Evolutionary conservation across 2,329 filamentous ascomycete species (phyloP).

Genomic region (Fusarium musae): DNA sequence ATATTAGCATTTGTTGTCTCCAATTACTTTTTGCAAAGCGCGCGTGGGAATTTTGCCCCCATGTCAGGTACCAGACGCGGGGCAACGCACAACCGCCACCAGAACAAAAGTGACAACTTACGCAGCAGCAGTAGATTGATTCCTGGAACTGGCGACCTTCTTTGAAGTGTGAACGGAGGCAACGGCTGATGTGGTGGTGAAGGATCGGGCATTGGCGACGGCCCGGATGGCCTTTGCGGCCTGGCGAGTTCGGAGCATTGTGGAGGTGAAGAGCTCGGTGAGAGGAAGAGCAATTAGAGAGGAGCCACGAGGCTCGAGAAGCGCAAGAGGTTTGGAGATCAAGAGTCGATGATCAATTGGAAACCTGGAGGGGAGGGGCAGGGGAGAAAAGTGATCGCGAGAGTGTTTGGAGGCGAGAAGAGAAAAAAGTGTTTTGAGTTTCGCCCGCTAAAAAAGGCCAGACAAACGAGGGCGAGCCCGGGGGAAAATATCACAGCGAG

Average conservation of each 20-base stretch:
- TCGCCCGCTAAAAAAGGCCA: neutral
- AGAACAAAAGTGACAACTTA: neutral
- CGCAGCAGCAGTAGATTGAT: neutral
- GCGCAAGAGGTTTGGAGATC: neutral
- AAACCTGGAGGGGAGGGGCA: neutral
- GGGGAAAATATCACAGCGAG: neutral
- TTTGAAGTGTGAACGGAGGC: neutral
- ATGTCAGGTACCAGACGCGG: neutral
- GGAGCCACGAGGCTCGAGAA: neutral
- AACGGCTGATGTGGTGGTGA: neutral
- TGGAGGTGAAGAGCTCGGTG: neutral
- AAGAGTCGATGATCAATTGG: neutral
- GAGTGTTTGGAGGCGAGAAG: neutral
- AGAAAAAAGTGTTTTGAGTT: neutral
- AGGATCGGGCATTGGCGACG: neutral
- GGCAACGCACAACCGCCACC: neutral
- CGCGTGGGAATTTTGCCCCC: neutral
- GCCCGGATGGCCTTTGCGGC: neutral
- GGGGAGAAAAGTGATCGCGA: neutral
- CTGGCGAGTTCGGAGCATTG: neutral
- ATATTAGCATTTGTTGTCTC: constrained; percentile 18
- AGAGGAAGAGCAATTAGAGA: neutral
- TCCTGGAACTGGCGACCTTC: neutral
- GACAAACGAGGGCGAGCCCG: neutral
- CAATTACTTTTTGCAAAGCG: neutral